Evolutionary conservation across 2,329 filamentous ascomycete genomes (phyloP).

Genomic region (Zopfia rhizophila): DNA sequence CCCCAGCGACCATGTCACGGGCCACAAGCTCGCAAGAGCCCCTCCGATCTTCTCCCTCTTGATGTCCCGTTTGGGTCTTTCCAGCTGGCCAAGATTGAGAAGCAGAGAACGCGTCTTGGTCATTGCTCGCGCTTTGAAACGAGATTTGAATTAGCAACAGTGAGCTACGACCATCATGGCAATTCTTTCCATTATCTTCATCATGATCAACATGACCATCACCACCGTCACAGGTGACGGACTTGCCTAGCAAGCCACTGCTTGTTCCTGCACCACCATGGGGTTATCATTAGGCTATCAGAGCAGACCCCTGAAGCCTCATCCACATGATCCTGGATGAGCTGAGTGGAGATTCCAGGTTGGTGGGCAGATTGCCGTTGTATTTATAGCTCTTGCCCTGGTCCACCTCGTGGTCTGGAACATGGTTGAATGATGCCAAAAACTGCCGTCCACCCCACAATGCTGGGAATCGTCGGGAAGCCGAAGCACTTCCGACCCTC

Average conservation of each 20-base stretch:
- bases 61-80: conserved; percentile 7
- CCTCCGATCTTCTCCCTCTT: conserved; percentile 26
- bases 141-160: conserved; percentile 24
- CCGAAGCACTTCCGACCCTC: neutral
- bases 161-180: conserved; percentile 10
- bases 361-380: conserved; percentile 18
- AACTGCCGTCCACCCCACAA: conserved; percentile 1
- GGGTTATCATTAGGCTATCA: too few relatives aligned
- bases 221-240: conserved; percentile 2
- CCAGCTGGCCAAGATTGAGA: conserved; percentile 6
- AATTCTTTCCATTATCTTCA: conserved; percentile 10
- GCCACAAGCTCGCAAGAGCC: conserved; percentile 13
- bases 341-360: conserved; percentile 20
- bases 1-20: conserved; percentile 26
- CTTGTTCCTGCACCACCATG: conserved; percentile 1
- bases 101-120: conserved; percentile 13
- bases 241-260: neutral
- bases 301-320: conserved; percentile 3
- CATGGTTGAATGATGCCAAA: conserved; percentile 19
- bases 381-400: conserved; percentile 30
- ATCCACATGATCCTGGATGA: conserved; percentile 8
- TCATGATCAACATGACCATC: conserved; percentile 7
- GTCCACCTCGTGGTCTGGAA: conserved; percentile 33
- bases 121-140: conserved; percentile 21
- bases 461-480: neutral